Conservation (phyloP, 495 filamentous ascomycete species). For the Beverwykella pulmonaria region DNA sequence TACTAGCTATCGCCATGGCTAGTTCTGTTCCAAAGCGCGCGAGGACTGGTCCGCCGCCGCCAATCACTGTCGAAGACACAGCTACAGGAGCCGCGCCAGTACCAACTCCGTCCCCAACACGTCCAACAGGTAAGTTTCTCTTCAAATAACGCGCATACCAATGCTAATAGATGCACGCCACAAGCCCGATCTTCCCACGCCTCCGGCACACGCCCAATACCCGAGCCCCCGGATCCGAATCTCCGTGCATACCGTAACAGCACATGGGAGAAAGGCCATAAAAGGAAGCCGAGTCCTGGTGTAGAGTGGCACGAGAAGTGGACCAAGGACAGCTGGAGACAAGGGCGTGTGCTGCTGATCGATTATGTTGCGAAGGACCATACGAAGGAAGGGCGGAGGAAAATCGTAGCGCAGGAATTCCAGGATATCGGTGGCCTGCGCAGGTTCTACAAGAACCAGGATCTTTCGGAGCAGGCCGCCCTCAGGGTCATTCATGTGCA, state of each 20-base stretch:
- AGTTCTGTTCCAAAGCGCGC: constrained; percentile 17
- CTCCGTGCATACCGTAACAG: constrained; percentile 11
- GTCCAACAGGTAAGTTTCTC: constrained; percentile 3
- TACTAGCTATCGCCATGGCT: neutral
- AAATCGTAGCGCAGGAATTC: constrained; percentile 55
- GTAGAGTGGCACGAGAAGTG: constrained; percentile 42
- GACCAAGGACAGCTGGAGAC: constrained; percentile 39
- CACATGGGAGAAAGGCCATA: constrained; percentile 29
- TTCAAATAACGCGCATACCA: neutral
- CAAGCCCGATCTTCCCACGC: constrained; percentile 16
- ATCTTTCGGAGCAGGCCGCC: constrained; percentile 44
- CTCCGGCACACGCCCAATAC: neutral
- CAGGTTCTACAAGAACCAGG: constrained; percentile 47
- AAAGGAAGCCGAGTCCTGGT: constrained; percentile 32
- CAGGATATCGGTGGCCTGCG: constrained; percentile 48
- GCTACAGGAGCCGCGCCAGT: constrained; percentile 11
- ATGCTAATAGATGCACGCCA: neutral
- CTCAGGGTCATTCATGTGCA: constrained; percentile 60
- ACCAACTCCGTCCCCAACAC: constrained; percentile 20
- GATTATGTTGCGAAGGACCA: constrained; percentile 40
- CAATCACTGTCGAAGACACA: constrained; percentile 38
- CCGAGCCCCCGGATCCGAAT: neutral
- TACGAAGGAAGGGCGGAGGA: constrained; percentile 40
- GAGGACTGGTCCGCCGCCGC: constrained; percentile 33
- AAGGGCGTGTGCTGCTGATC: constrained; percentile 44